Conservation (phyloP, 2,329 filamentous ascomycete species). For the Neonectria sp. region DNA sequence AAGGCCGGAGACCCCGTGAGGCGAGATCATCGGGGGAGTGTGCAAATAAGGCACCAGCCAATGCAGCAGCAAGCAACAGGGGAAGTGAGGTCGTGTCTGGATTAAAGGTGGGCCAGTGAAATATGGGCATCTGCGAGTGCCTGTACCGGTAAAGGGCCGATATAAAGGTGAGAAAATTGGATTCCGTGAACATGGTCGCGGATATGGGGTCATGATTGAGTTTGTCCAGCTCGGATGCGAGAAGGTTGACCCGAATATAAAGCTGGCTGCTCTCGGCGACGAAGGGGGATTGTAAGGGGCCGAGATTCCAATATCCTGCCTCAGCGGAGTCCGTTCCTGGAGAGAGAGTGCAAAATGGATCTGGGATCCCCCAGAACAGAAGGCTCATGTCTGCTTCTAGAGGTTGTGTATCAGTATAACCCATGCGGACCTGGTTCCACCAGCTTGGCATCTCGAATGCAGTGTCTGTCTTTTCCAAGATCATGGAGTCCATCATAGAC, state of each 20-base stretch:
- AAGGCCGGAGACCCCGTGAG: neutral
- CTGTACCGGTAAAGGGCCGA: constrained; percentile 23
- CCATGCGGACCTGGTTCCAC: neutral
- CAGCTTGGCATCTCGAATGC: neutral
- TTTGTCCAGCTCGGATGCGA: neutral
- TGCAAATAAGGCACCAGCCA: constrained; percentile 26
- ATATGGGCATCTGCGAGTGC: constrained; percentile 20
- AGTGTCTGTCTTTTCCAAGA: neutral
- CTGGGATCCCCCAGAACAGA: neutral
- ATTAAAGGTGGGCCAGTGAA: constrained; percentile 40
- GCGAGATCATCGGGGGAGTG: neutral
- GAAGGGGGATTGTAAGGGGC: neutral
- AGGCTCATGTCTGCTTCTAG: neutral
- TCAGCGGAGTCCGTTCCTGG: neutral
- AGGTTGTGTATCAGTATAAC: neutral
- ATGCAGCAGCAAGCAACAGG: constrained; percentile 15
- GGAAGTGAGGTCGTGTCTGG: constrained; percentile 25
- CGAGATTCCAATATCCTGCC: neutral
- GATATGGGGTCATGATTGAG: neutral
- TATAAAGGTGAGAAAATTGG: constrained; percentile 26
- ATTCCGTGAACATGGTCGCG: constrained; percentile 1
- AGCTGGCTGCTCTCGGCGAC: neutral
- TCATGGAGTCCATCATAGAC: neutral
- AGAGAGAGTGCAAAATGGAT: neutral
- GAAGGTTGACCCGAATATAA: neutral